phyloP scores from a whole-genome alignment of 257 asterid genomes.

The Solanum microdontum region DNA sequence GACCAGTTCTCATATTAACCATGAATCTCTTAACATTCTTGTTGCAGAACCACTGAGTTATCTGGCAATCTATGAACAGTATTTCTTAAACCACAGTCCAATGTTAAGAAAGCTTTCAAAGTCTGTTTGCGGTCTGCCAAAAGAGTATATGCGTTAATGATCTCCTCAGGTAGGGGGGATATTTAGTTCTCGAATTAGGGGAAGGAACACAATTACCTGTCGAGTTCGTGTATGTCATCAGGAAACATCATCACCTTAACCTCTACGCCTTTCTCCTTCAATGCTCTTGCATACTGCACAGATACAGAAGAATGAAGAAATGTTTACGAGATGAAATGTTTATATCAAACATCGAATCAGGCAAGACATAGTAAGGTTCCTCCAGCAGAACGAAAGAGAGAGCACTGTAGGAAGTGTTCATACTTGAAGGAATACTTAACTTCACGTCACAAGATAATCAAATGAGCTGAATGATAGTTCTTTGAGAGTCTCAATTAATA shows the following conservation, averaged over 20 bases:
- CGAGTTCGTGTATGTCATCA: slow-evolving; percentile 56
- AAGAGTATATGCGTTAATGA: not conserved
- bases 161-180: not conserved
- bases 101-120: slow-evolving; percentile 77
- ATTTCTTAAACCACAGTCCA: slow-evolving; percentile 78
- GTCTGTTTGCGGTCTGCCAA: slow-evolving; percentile 80
- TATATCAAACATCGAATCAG: not conserved
- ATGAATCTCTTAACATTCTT: not conserved
- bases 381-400: not conserved
- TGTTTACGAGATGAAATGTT: not conserved
- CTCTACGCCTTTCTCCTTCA: slow-evolving; percentile 65
- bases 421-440: not conserved
- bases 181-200: not conserved
- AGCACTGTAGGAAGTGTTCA: not conserved
- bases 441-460: not conserved
- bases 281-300: slow-evolving; percentile 64
- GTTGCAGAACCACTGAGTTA: not conserved
- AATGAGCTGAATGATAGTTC: not conserved
- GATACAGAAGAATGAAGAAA: not conserved
- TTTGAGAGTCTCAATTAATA: not conserved
- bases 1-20: not conserved
- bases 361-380: not conserved
- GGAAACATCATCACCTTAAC: slow-evolving; percentile 77
- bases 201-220: slow-evolving; percentile 29
- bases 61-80: slow-evolving; percentile 33